phyloP scores from a whole-genome alignment of 202 grass and related monocot genomes.

The Brachypodium distachyon region DNA sequence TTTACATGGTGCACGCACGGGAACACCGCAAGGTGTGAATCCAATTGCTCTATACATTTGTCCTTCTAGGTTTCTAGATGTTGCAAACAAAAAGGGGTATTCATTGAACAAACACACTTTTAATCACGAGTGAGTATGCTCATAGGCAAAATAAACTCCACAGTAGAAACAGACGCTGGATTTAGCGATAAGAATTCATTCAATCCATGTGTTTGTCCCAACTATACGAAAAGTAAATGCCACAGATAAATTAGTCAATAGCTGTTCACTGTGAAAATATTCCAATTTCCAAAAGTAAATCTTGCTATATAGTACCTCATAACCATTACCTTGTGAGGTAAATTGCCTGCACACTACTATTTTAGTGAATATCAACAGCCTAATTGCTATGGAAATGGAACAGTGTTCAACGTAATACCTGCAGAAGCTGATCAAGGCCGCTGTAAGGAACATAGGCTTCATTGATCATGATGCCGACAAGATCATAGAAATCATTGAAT shows the following conservation, averaged over 20 bases:
- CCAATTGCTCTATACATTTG: not conserved
- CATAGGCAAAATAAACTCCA: not conserved
- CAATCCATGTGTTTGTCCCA: not conserved
- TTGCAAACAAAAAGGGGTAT: not conserved
- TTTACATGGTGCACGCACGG: not conserved
- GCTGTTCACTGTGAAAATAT: not conserved
- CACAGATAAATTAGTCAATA: not conserved
- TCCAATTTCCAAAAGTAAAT: not conserved
- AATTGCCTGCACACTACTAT: not conserved
- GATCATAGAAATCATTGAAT: conserved; percentile 13
- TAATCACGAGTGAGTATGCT: not conserved
- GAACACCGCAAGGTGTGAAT: not conserved
- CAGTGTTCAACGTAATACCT: not conserved
- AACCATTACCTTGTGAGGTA: not conserved
- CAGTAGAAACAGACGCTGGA: not conserved
- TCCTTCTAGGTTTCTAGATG: not conserved
- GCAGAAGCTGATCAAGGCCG: not conserved
- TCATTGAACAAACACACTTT: not conserved
- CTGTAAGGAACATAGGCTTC: not conserved
- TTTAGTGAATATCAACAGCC: not conserved
- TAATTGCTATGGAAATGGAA: not conserved
- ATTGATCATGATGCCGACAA: not conserved
- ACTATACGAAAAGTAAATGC: not conserved
- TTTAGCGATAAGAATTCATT: not conserved
- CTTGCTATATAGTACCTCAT: not conserved